Conservation (phyloP, 2,329 filamentous ascomycete species). For the Aulographum hederae region DNA sequence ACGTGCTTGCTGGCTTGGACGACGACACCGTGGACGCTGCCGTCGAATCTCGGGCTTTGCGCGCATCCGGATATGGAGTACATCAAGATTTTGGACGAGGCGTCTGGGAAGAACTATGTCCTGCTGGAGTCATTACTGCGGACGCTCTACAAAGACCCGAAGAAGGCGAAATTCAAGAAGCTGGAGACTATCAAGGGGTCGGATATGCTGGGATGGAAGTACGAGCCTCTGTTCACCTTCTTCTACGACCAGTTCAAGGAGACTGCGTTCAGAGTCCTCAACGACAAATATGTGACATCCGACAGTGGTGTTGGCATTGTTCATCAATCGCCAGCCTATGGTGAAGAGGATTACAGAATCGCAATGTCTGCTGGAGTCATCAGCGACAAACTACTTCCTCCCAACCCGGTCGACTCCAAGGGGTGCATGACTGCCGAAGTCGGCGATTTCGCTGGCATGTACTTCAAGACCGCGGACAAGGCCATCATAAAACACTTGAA, state of each 20-base stretch:
- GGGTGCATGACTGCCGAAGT: conserved; percentile 65
- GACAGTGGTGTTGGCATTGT: conserved; percentile 89
- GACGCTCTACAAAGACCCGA: conserved; percentile 83
- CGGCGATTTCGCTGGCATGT: conserved; percentile 63
- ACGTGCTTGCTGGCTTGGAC: conserved; percentile 74
- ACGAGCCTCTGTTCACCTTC: conserved; percentile 77
- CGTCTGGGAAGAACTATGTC: conserved; percentile 67
- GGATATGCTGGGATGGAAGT: conserved; percentile 76
- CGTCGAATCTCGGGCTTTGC: conserved; percentile 61
- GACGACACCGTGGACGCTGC: conserved; percentile 74
- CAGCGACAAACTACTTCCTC: conserved; percentile 57
- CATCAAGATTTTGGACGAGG: conserved; percentile 68
- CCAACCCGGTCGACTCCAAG: conserved; percentile 74
- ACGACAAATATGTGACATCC: conserved; percentile 70
- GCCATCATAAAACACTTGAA: conserved; percentile 83
- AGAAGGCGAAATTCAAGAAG: conserved; percentile 84
- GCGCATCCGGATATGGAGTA: conserved; percentile 75
- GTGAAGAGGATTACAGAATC: conserved; percentile 88
- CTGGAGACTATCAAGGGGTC: conserved; percentile 63
- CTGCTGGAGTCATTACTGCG: conserved; percentile 64
- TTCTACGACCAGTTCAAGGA: conserved; percentile 83
- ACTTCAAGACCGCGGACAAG: conserved; percentile 87
- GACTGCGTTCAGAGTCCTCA: conserved; percentile 61
- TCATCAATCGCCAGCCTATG: conserved; percentile 82
- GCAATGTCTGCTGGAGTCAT: conserved; percentile 62